phyloP scores from a whole-genome alignment of 768 basidiomycete genomes.

The Auriscalpium orientale region DNA sequence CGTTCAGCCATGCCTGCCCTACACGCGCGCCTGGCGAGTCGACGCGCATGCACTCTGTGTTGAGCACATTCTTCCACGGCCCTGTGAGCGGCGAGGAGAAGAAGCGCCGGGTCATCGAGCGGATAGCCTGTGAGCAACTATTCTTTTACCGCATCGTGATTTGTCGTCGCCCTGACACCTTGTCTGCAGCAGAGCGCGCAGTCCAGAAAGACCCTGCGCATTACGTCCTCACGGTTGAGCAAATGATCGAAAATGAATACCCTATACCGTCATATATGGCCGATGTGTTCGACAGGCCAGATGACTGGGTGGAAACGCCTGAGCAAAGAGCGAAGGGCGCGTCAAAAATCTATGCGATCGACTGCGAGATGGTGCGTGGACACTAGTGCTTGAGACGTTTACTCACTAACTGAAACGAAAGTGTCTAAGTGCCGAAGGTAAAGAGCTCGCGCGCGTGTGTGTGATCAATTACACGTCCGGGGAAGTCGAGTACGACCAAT shows the following conservation, averaged over 20 bases:
- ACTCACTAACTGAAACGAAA: slow-evolving; percentile 23
- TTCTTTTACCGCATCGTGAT: background rate
- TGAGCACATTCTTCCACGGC: slow-evolving; percentile 74
- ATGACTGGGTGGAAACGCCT: slow-evolving; percentile 82
- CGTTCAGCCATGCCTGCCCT: slow-evolving; percentile 89
- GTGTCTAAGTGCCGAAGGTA: slow-evolving; percentile 88
- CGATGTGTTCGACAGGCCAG: slow-evolving; percentile 53
- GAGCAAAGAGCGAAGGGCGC: slow-evolving; percentile 28
- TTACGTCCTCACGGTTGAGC: slow-evolving; percentile 69
- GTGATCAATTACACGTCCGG: slow-evolving; percentile 72
- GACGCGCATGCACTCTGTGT: slow-evolving; percentile 76
- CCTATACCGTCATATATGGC: slow-evolving; percentile 82
- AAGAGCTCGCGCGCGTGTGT: slow-evolving; percentile 80
- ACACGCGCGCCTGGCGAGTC: slow-evolving; percentile 89
- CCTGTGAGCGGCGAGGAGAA: slow-evolving; percentile 79
- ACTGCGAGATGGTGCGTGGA: slow-evolving; percentile 91
- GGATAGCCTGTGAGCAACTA: slow-evolving; percentile 30
- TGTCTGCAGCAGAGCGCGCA: slow-evolving; percentile 44
- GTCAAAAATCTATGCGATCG: slow-evolving; percentile 69
- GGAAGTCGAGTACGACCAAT: slow-evolving; percentile 74
- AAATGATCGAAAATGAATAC: slow-evolving; percentile 95
- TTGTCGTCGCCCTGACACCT: background rate
- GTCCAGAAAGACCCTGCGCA: slow-evolving; percentile 56
- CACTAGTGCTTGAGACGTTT: background rate
- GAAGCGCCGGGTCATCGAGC: slow-evolving; percentile 48